Conservation (phyloP, 352 stramenopile genomes). For the Plasmopara muralis region DNA sequence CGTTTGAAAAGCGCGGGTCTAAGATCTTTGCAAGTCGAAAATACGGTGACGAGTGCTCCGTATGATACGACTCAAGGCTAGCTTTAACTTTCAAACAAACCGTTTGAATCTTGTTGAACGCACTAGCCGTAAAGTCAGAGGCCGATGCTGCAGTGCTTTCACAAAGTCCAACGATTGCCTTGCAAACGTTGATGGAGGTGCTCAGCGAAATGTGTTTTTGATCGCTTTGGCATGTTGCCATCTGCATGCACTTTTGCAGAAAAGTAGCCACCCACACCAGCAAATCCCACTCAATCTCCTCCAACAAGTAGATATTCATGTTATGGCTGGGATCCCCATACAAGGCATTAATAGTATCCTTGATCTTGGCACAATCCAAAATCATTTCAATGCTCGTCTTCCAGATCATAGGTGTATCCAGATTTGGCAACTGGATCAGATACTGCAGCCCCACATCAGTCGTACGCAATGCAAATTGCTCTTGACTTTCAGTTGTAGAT, state of each 20-base stretch:
- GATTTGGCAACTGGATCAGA: slow-evolving; percentile 51
- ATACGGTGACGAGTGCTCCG: slow-evolving; percentile 59
- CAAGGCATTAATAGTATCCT: slow-evolving; percentile 65
- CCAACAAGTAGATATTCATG: slow-evolving; percentile 70
- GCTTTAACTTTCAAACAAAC: slow-evolving; percentile 72
- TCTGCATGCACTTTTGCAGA: slow-evolving; percentile 70
- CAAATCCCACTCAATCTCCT: slow-evolving; percentile 76
- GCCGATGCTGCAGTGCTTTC: slow-evolving; percentile 58
- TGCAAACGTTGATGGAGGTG: slow-evolving; percentile 76
- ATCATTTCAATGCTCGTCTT: slow-evolving; percentile 69
- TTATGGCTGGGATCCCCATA: slow-evolving; percentile 58
- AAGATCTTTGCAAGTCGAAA: slow-evolving; percentile 72
- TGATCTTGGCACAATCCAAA: slow-evolving; percentile 65
- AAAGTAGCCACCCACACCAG: slow-evolving; percentile 67
- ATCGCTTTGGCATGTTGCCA: slow-evolving; percentile 72
- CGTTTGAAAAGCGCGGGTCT: slow-evolving; percentile 73
- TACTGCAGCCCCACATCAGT: slow-evolving; percentile 62
- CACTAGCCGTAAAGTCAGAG: slow-evolving; percentile 46
- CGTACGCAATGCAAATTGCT: slow-evolving; percentile 64
- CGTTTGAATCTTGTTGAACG: slow-evolving; percentile 58
- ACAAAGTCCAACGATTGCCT: slow-evolving; percentile 68
- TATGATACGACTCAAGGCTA: slow-evolving; percentile 62
- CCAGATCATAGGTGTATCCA: slow-evolving; percentile 68
- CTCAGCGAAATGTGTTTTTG: slow-evolving; percentile 75
- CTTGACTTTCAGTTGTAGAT: slow-evolving; percentile 60